Evolutionary conservation across 176 grass and related monocot species (phyloP).

Genomic region (Poa annua): DNA sequence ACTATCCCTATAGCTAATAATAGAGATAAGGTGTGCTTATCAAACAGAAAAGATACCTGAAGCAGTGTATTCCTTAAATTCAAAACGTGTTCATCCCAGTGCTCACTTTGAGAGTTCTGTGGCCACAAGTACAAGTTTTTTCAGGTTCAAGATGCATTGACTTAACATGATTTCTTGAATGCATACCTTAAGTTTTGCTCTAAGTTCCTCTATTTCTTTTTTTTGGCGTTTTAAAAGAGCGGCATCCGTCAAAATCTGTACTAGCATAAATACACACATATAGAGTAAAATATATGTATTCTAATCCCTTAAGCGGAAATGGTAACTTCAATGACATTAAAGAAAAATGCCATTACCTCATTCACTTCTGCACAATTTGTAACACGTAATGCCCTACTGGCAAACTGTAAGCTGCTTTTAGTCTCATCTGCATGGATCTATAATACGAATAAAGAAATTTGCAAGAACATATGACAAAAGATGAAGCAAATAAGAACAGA

Average conservation of each 20-base stretch:
- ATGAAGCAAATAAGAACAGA: constrained; percentile 8
- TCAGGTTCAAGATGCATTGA: constrained; percentile 5
- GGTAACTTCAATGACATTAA: background rate
- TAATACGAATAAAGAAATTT: constrained; percentile 37
- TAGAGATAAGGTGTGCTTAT: constrained; percentile 36
- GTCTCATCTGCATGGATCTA: constrained; percentile 92
- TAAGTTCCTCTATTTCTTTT: constrained; percentile 94
- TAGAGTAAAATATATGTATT: constrained; percentile 32
- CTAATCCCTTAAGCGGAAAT: constrained; percentile 19
- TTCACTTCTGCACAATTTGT: constrained; percentile 89
- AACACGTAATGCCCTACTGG: constrained; percentile 86
- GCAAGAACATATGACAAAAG: background rate
- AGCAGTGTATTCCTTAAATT: constrained; percentile 85
- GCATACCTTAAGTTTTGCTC: constrained; percentile 72
- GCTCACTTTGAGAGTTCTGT: constrained; percentile 89
- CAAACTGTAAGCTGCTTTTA: constrained; percentile 94
- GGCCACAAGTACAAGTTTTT: constrained; percentile 40
- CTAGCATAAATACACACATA: constrained; percentile 29
- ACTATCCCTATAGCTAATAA: background rate
- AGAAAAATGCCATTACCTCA: constrained; percentile 59
- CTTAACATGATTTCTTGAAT: constrained; percentile 29
- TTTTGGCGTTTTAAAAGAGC: constrained; percentile 89
- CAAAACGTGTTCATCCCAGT: constrained; percentile 92
- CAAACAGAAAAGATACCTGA: constrained; percentile 65
- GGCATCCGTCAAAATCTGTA: constrained; percentile 97